Evolutionary conservation across 805 yeast genomes (phyloP).

Genomic region (Yamadazyma nakazawae): DNA sequence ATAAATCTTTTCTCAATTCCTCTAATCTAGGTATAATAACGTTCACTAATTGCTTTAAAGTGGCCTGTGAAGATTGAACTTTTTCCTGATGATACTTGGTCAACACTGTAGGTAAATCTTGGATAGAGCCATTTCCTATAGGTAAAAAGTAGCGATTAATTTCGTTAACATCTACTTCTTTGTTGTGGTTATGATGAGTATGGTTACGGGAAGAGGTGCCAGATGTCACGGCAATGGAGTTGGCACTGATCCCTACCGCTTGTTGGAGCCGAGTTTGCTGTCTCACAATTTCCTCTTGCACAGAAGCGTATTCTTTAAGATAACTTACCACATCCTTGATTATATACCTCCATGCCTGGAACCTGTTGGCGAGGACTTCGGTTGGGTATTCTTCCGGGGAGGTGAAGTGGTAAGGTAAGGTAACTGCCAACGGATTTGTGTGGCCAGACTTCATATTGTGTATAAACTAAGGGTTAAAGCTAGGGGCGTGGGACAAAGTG

Average conservation of each 20-base stretch:
- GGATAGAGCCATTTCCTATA: constrained; percentile 67
- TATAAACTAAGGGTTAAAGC: neutral
- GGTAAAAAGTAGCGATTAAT: constrained; percentile 63
- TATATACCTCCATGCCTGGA: constrained; percentile 81
- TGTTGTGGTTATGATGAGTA: constrained; percentile 2
- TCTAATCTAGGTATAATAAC: constrained; percentile 54
- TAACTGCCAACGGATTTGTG: constrained; percentile 37
- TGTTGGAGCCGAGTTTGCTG: constrained; percentile 79
- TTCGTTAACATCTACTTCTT: constrained; percentile 29
- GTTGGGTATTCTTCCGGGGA: constrained; percentile 59
- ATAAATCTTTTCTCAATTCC: constrained; percentile 64
- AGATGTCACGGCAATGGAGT: constrained; percentile 12
- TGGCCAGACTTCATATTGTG: constrained; percentile 15
- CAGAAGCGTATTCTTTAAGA: constrained; percentile 73
- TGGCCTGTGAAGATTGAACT: constrained; percentile 33
- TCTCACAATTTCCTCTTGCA: constrained; percentile 84
- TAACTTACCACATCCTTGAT: constrained; percentile 73
- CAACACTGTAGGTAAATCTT: constrained; percentile 73
- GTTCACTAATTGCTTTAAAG: constrained; percentile 48
- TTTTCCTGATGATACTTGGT: constrained; percentile 47
- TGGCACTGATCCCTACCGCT: constrained; percentile 47
- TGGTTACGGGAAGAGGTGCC: constrained; percentile 13
- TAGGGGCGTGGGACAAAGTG: too few relatives aligned
- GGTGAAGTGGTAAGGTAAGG: constrained; percentile 35
- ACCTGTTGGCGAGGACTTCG: constrained; percentile 78